These are phyloP conservation scores for Aspergillus floridensis DNA, from an alignment of 2,329 filamentous ascomycete genomes.

Conservation along the genomic window DNA sequence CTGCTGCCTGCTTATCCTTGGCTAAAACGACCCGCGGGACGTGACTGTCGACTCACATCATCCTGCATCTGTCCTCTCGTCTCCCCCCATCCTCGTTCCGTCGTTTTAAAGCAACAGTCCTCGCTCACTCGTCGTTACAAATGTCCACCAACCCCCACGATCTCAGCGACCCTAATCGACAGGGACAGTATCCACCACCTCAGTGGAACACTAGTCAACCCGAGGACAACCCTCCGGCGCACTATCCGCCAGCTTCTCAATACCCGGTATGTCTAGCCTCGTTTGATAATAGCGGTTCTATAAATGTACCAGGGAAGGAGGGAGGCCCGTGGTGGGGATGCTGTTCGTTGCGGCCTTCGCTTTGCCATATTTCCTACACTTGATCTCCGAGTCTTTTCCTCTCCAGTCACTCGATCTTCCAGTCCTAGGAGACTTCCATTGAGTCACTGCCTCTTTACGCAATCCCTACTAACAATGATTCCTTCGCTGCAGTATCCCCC, in stretches of 20 bases:
- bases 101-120: slow-evolving; percentile 23
- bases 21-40: slow-evolving; percentile 18
- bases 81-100: slow-evolving; percentile 22
- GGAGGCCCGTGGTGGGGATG: background rate
- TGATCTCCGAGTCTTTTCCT: background rate
- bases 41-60: slow-evolving; percentile 30
- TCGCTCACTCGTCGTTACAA: slow-evolving; percentile 27
- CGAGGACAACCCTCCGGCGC: slow-evolving; percentile 37
- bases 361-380: background rate
- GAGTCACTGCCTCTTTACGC: background rate
- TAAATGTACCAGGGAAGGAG: background rate
- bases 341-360: background rate
- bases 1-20: slow-evolving; percentile 16
- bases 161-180: slow-evolving; percentile 43
- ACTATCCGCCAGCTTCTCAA: slow-evolving; percentile 34
- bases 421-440: background rate
- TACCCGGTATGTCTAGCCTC: slow-evolving; percentile 38
- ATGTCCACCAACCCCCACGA: slow-evolving; percentile 45
- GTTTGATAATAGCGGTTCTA: background rate
- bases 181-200: slow-evolving; percentile 46
- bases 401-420: background rate
- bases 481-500: slow-evolving; percentile 29
- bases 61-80: slow-evolving; percentile 27
- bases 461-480: slow-evolving; percentile 1
- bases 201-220: slow-evolving; percentile 41